These are phyloP conservation scores for Nothopassalora personata DNA, from an alignment of 2,329 filamentous ascomycete species.

Conservation along the genomic window DNA sequence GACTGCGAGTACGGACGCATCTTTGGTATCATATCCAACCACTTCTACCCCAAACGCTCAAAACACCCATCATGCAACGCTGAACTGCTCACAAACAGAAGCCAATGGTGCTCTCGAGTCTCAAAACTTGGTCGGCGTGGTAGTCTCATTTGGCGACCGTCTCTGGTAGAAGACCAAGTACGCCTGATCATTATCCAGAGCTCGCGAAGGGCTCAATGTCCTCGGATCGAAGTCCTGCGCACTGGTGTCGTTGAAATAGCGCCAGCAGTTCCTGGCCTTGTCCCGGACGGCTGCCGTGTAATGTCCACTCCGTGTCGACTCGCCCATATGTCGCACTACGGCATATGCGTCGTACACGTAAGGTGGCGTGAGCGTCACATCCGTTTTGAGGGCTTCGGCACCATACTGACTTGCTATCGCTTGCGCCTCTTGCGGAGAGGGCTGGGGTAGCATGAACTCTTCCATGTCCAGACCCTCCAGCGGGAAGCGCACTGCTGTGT, in stretches of 20 bases:
- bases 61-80: slow-evolving; percentile 1
- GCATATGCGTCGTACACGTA: slow-evolving; percentile 82
- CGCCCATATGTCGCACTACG: slow-evolving; percentile 71
- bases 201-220: slow-evolving; percentile 35
- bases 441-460: slow-evolving; percentile 53
- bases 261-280: slow-evolving; percentile 51
- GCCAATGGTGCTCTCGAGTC: not conserved
- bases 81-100: not conserved
- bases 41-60: not conserved
- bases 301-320: slow-evolving; percentile 65
- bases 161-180: slow-evolving; percentile 59
- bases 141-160: slow-evolving; percentile 7
- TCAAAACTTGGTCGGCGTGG: slow-evolving; percentile 2
- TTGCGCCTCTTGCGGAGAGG: slow-evolving; percentile 31
- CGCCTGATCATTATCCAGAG: slow-evolving; percentile 56
- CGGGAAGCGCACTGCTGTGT: slow-evolving; percentile 69
- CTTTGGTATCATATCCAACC: slow-evolving; percentile 1
- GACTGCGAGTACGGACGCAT: not conserved
- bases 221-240: slow-evolving; percentile 54
- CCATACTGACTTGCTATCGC: slow-evolving; percentile 31
- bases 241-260: slow-evolving; percentile 56
- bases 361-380: slow-evolving; percentile 45
- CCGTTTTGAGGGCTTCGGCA: slow-evolving; percentile 31
- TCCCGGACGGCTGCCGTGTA: slow-evolving; percentile 63
- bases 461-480: slow-evolving; percentile 63